Evolutionary conservation across 1,284 basidiomycete species (phyloP), one percentile per base, ranked within the genome.

Genomic region (Irpex rosettiformis): DNA sequence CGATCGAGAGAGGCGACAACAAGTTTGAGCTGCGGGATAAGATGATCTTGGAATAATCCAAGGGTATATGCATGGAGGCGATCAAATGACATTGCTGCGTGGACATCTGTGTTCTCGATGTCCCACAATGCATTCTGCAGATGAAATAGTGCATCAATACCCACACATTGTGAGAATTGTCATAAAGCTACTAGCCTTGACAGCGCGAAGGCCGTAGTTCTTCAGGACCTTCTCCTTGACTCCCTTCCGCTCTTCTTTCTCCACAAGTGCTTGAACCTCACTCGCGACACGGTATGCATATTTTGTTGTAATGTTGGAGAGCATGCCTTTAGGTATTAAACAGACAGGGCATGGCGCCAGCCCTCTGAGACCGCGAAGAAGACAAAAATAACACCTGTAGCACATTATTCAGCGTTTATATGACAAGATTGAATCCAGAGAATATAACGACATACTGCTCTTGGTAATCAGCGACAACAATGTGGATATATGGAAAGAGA

Each of bases 91-190:
- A 72, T 43, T 6, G 72, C 71, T 1, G 22, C 13, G 56, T 74
- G 68, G 1, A 69, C 62, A 63, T 77, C 71, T 1, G 67, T 64
- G 28, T 65, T 52, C 3, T 27, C 42, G 1, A 77, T 43, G 10
- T 56, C 57, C 68, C 70, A 73, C 49, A 77, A 76, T 1, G 63
- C 68, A 70, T 74, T 78, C 77, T 76, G 59, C 16, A 55, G n/a
- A 37, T n/a, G 30, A 51, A 30, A 51, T 37, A 40, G 11, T 18
- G 49, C 8, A 6, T 24, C 33, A 11, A 13, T 30, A 27, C 27
- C 30, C 11, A 33, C 10, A 40, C 4, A 27, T 49, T 13, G 7
- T 16, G 33, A 37, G 6, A 7, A 37, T 37, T 57, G 18, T 49
- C 22, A 54, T 55, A 13, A n/a, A 18, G 8, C 13, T 60, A 29